These are phyloP conservation scores for Phytophthora cajani DNA, from an alignment of 352 stramenopile genomes.

Conservation along the genomic window DNA sequence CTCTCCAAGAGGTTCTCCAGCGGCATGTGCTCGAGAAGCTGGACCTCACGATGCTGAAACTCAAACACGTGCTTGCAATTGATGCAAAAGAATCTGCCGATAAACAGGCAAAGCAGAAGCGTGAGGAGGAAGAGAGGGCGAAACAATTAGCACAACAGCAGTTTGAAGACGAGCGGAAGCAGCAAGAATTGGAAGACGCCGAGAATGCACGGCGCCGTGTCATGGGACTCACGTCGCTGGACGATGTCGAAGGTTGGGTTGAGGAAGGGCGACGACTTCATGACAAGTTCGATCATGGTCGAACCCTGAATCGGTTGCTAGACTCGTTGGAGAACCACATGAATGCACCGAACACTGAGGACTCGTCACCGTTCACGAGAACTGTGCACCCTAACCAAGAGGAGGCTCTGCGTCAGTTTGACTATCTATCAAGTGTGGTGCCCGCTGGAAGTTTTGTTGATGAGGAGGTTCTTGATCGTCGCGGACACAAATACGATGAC, in stretches of 20 bases:
- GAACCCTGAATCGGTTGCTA: constrained; percentile 20
- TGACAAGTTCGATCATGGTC: constrained; percentile 1
- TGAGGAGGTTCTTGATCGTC: not conserved
- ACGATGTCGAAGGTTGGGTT: constrained; percentile 52
- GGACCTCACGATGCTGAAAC: constrained; percentile 67
- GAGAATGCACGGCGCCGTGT: constrained; percentile 47
- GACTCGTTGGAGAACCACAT: constrained; percentile 18
- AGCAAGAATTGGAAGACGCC: constrained; percentile 42
- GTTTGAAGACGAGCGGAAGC: constrained; percentile 29
- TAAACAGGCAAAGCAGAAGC: constrained; percentile 21
- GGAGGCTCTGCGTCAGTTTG: constrained; percentile 18
- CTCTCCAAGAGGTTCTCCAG: constrained; percentile 51
- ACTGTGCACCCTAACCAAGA: not conserved
- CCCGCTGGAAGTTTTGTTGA: not conserved
- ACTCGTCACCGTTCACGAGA: not conserved
- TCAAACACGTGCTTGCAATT: constrained; percentile 62
- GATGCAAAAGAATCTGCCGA: constrained; percentile 59
- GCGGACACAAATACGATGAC: not conserved
- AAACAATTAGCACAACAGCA: constrained; percentile 26
- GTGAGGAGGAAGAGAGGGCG: constrained; percentile 21
- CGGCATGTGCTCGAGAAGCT: constrained; percentile 61
- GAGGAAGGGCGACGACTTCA: constrained; percentile 34
- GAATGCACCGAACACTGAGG: not conserved
- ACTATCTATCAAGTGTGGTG: constrained; percentile 11
- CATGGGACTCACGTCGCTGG: constrained; percentile 57